phyloP scores from a whole-genome alignment of 352 stramenopile species.

The Phytopythium cucurbitacearum region DNA sequence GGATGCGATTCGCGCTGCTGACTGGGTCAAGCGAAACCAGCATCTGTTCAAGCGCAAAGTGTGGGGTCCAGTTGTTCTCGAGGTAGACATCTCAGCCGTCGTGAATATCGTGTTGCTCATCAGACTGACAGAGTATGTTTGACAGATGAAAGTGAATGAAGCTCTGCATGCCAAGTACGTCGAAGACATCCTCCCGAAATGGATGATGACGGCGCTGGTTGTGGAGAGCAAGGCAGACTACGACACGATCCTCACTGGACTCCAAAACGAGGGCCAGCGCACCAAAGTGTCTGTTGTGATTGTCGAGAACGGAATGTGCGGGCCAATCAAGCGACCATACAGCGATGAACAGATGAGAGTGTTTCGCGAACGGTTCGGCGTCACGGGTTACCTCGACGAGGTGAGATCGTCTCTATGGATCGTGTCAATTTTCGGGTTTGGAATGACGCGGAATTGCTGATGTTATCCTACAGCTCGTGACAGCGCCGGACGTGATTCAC shows the following conservation, averaged over 20 bases:
- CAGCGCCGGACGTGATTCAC: slow-evolving; percentile 76
- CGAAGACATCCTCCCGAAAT: slow-evolving; percentile 81
- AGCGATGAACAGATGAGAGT: slow-evolving; percentile 44
- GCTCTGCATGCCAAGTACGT: slow-evolving; percentile 79
- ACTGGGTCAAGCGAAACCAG: slow-evolving; percentile 76
- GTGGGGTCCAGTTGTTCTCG: slow-evolving; percentile 75
- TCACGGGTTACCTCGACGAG: slow-evolving; percentile 77
- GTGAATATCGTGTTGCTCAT: too few species aligned
- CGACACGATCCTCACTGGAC: slow-evolving; percentile 61
- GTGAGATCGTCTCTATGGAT: slow-evolving; percentile 13
- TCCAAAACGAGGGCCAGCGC: slow-evolving; percentile 48
- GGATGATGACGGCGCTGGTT: slow-evolving; percentile 67
- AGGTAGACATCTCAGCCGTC: slow-evolving; percentile 24
- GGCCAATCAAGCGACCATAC: slow-evolving; percentile 52
- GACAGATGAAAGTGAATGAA: slow-evolving; percentile 75
- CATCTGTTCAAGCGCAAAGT: slow-evolving; percentile 68
- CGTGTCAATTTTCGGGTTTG: background rate
- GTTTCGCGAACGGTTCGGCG: slow-evolving; percentile 51
- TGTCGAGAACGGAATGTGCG: slow-evolving; percentile 57
- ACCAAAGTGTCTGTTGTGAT: slow-evolving; percentile 70
- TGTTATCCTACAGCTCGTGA: slow-evolving; percentile 45
- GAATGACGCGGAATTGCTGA: background rate
- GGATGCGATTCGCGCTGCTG: slow-evolving; percentile 66
- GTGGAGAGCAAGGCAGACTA: slow-evolving; percentile 82
- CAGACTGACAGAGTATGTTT: background rate